These are phyloP conservation scores for Dendrocalamus latiflorus DNA, from an alignment of 202 grass and related monocot genomes.

Conservation along the genomic window DNA sequence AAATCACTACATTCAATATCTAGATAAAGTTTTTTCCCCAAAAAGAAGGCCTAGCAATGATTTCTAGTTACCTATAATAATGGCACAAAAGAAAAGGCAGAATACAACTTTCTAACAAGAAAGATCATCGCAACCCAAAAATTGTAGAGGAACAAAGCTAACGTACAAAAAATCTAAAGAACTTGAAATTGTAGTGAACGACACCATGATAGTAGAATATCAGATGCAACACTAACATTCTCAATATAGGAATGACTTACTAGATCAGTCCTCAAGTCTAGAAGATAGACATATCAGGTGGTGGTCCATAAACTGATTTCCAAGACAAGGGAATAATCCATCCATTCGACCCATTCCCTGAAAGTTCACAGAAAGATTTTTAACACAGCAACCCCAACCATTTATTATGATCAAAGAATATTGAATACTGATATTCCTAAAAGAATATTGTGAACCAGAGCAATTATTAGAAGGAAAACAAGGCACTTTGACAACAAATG, in stretches of 20 bases:
- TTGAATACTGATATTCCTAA: background rate
- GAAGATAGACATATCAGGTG: slow-evolving; percentile 82
- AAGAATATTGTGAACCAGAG: background rate
- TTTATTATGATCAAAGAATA: slow-evolving; percentile 9
- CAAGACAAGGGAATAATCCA: slow-evolving; percentile 83
- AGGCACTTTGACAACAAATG: background rate
- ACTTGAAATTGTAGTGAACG: background rate
- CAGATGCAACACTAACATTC: background rate
- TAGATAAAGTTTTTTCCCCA: background rate
- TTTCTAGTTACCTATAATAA: background rate
- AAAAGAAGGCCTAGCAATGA: background rate
- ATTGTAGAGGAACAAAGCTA: background rate
- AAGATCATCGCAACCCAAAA: background rate
- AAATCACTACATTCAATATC: background rate
- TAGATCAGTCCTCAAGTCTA: slow-evolving; percentile 38
- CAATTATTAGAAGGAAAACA: background rate
- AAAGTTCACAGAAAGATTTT: slow-evolving; percentile 17
- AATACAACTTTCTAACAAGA: background rate
- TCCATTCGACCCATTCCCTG: slow-evolving; percentile 59
- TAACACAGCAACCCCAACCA: background rate
- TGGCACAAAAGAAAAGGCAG: background rate
- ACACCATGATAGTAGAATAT: background rate
- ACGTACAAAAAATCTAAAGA: background rate
- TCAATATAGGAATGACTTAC: slow-evolving; percentile 33
- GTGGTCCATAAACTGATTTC: slow-evolving; percentile 93